phyloP scores from a whole-genome alignment of 2,329 filamentous ascomycete species.

The Sporothrix dimorphospora region DNA sequence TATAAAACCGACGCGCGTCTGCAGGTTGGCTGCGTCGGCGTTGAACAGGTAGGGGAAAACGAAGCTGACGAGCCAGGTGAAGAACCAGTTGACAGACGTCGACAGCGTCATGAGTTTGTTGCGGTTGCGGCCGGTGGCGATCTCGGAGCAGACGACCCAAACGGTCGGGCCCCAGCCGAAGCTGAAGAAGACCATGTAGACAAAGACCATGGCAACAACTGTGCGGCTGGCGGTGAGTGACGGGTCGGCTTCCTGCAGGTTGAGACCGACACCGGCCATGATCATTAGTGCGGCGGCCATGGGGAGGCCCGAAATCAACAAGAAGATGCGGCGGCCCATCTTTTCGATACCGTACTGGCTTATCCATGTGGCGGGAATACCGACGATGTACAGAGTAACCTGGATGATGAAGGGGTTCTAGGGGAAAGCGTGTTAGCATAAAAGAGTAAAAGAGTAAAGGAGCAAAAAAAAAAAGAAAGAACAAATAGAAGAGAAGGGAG shows the following conservation, averaged over 20 bases:
- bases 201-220: slow-evolving; percentile 10
- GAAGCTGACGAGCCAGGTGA: slow-evolving; percentile 16
- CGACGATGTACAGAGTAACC: not conserved
- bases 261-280: slow-evolving; percentile 17
- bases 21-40: not conserved
- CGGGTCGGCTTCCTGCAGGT: not conserved
- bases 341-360: slow-evolving; percentile 19
- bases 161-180: not conserved
- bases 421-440: too few species aligned
- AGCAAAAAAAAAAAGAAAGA: too few species aligned
- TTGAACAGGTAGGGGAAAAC: slow-evolving; percentile 11
- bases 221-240: not conserved
- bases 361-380: slow-evolving; percentile 4
- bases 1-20: slow-evolving; percentile 3
- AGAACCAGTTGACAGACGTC: not conserved
- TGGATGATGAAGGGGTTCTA: slow-evolving; percentile 22
- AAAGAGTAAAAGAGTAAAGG: too few species aligned
- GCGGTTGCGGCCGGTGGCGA: slow-evolving; percentile 9
- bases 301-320: slow-evolving; percentile 9
- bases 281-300: slow-evolving; percentile 17
- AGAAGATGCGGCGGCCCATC: slow-evolving; percentile 2
- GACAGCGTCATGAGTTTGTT: slow-evolving; percentile 14
- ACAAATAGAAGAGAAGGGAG: too few species aligned
- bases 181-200: slow-evolving; percentile 18
- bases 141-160: slow-evolving; percentile 12